Evolutionary conservation across 805 yeast genomes (phyloP), one percentile per base, ranked within the genome.

Genomic region (Monosporozyma aerobia): DNA sequence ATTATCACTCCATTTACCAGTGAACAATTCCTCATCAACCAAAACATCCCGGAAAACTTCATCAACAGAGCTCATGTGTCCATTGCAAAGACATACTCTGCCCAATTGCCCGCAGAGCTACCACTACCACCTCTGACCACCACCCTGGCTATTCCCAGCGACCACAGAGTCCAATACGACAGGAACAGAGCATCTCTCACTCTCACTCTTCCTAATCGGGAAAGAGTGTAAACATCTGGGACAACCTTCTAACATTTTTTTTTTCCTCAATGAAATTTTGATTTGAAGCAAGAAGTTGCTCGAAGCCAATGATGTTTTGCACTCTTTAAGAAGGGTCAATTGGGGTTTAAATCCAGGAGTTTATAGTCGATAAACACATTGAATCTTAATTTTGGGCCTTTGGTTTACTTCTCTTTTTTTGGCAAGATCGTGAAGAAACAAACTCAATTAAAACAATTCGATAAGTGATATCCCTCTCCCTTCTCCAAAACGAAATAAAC

Each of bases 51-150:
- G n/a, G 19, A 35, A 35, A 14, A 6, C 6, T 35, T 35, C 39
- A 35, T 35, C n/a, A 3, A 13, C 13, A 13, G 14, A 2, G 52
- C 52, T 5, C 52, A 50, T 22, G 25, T 50, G 5, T 44, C 52
- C 25, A 43, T 50, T n/a, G 52, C 48, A 16, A 44, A 44, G 37
- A n/a, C 51, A 33, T 22, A 10, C 16, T 6, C 23, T 16, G 5
- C 39, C n/a, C 29, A 11, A 13, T 2, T 19, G 5, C 48, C 48
- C 5, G 9, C 25, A 6, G 16, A 14, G 10, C 16, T 45, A 3
- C 29, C 5, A 9, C n/a, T 8, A 45, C 47, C 27, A 48, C 47
- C 25, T 30, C 44, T 44, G 40, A 32, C 35, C 14, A 10, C 6
- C 19, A 16, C 35, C 22, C 19, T 39, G 25, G 37, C 39, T 8